These are phyloP conservation scores for Stentor coeruleus DNA, from an alignment of 73 alveolate genomes.

Conservation along the genomic window DNA sequence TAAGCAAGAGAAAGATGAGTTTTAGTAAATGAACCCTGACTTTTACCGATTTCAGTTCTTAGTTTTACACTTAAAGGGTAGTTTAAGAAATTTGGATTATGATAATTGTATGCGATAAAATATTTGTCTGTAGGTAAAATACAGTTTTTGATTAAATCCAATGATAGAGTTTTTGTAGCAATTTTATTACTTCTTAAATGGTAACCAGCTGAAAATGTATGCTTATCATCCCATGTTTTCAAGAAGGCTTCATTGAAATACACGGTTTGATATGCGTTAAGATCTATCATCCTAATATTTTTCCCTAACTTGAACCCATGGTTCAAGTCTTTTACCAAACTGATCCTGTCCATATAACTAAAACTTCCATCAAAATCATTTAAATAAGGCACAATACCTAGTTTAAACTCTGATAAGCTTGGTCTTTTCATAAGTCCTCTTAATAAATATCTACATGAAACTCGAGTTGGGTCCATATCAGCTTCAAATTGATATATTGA, in stretches of 20 bases:
- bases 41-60: background rate
- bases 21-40: background rate
- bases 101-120: background rate
- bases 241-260: background rate
- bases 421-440: background rate
- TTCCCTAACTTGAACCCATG: background rate
- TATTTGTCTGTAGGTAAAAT: background rate
- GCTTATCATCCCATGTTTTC: background rate
- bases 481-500: background rate
- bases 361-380: background rate
- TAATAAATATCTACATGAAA: background rate
- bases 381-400: background rate
- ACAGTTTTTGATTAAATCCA: background rate
- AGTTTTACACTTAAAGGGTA: too few relatives aligned
- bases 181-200: background rate
- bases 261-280: background rate
- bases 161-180: background rate
- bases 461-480: background rate
- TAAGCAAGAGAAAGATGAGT: background rate
- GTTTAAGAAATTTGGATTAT: too few relatives aligned
- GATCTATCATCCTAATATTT: background rate
- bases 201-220: background rate
- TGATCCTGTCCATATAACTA: background rate
- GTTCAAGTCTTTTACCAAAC: background rate
- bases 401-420: background rate